Conservation (phyloP, 176 grass and related monocot species). For the Thalia dealbata region DNA sequence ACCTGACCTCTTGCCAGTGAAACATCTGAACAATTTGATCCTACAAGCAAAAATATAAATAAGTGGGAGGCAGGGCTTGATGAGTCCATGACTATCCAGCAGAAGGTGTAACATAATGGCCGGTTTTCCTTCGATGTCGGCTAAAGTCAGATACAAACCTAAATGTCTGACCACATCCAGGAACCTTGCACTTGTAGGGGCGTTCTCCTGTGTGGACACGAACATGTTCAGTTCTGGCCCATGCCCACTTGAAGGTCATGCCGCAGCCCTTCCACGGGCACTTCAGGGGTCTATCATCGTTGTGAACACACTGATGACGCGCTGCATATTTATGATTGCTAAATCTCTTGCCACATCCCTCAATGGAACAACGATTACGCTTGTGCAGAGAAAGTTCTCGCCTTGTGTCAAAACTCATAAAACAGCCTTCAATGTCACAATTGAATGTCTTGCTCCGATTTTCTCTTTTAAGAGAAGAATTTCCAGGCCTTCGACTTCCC, state of each 20-base stretch:
- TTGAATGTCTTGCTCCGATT: conserved; percentile 7
- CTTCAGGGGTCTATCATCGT: conserved; percentile 53
- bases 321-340: conserved; percentile 51
- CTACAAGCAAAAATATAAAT: too few species aligned
- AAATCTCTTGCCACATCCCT: conserved; percentile 62
- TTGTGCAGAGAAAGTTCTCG: conserved; percentile 49
- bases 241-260: conserved; percentile 69
- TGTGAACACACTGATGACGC: conserved; percentile 57
- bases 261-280: conserved; percentile 64
- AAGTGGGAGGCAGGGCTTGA: background rate
- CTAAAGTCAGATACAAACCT: conserved; percentile 67
- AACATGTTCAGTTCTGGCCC: conserved; percentile 63
- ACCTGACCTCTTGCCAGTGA: background rate
- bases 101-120: conserved; percentile 11
- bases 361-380: conserved; percentile 47
- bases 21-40: background rate
- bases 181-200: conserved; percentile 33
- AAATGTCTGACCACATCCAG: conserved; percentile 50
- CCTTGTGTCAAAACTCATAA: conserved; percentile 28
- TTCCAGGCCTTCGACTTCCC: conserved; percentile 10
- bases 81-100: background rate
- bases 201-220: conserved; percentile 63
- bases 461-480: conserved; percentile 1
- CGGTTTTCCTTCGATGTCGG: conserved; percentile 49
- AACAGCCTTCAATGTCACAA: conserved; percentile 26